phyloP scores from a whole-genome alignment of 2,329 filamentous ascomycete genomes.

The Stemphylium beticola region DNA sequence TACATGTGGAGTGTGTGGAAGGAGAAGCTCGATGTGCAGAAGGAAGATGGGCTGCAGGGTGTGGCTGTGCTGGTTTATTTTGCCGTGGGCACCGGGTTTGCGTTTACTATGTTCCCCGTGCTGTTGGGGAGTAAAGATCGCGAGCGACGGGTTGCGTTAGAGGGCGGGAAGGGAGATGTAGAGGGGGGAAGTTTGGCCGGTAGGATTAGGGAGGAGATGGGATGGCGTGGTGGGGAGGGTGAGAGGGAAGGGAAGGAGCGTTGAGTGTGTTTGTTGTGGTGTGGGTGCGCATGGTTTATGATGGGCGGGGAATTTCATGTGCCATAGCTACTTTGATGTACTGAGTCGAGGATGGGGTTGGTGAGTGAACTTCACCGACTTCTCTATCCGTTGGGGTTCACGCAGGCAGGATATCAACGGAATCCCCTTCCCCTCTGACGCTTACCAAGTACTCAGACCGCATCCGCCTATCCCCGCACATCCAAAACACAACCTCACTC shows the following conservation, averaged over 20 bases:
- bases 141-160: background rate
- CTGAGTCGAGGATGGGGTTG: too few species aligned
- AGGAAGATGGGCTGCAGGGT: background rate
- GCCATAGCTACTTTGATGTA: too few species aligned
- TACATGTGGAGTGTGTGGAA: constrained; percentile 24
- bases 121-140: constrained; percentile 11
- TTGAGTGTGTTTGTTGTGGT: background rate
- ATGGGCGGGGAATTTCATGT: too few species aligned
- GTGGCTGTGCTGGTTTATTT: constrained; percentile 13
- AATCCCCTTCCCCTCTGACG: too few species aligned
- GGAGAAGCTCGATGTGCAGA: constrained; percentile 4
- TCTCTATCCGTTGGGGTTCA: too few species aligned
- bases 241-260: background rate
- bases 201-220: background rate
- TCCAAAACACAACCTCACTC: background rate
- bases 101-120: constrained; percentile 14
- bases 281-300: background rate
- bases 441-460: too few species aligned
- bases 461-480: too few species aligned
- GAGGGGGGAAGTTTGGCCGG: background rate
- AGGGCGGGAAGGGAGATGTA: background rate
- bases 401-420: too few species aligned
- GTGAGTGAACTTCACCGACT: too few species aligned
- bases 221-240: background rate
- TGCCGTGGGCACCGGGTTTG: constrained; percentile 13